phyloP scores from a whole-genome alignment of 352 stramenopile genomes.

The Peronospora destructor region DNA sequence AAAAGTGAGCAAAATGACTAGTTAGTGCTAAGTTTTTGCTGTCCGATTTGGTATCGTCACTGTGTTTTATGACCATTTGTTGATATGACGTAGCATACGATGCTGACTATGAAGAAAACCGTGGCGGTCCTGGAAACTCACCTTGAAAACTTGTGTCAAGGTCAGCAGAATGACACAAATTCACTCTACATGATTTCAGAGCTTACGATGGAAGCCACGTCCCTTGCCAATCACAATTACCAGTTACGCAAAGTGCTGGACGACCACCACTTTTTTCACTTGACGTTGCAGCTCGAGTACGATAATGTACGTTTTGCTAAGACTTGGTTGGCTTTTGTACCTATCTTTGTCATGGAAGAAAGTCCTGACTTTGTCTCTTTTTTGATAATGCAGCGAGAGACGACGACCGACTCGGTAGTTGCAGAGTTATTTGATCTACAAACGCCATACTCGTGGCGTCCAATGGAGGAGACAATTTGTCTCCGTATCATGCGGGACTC shows the following conservation, averaged over 20 bases:
- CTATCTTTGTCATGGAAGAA: not conserved
- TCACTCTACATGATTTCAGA: conserved; percentile 23
- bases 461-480: conserved; percentile 34
- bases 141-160: conserved; percentile 30
- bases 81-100: conserved; percentile 29
- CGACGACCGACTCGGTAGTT: conserved; percentile 14
- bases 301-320: conserved; percentile 41
- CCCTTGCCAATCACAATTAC: conserved; percentile 48
- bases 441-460: conserved; percentile 29
- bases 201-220: conserved; percentile 35
- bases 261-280: conserved; percentile 53
- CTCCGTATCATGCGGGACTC: conserved; percentile 44
- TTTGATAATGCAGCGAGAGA: conserved; percentile 27
- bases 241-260: conserved; percentile 40
- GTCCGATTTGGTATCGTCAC: too few relatives aligned
- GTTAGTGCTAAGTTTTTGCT: too few relatives aligned
- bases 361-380: conserved; percentile 1
- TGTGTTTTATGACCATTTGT: too few relatives aligned
- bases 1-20: conserved; percentile 20
- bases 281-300: conserved; percentile 52
- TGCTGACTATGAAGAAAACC: conserved; percentile 47
- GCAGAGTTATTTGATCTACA: conserved; percentile 29
- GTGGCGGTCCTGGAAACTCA: conserved; percentile 32
- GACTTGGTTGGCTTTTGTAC: not conserved
- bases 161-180: conserved; percentile 11